Base-by-base conservation (phyloP, 768 basidiomycete genomes). In the Mycena capillaripes region DNA sequence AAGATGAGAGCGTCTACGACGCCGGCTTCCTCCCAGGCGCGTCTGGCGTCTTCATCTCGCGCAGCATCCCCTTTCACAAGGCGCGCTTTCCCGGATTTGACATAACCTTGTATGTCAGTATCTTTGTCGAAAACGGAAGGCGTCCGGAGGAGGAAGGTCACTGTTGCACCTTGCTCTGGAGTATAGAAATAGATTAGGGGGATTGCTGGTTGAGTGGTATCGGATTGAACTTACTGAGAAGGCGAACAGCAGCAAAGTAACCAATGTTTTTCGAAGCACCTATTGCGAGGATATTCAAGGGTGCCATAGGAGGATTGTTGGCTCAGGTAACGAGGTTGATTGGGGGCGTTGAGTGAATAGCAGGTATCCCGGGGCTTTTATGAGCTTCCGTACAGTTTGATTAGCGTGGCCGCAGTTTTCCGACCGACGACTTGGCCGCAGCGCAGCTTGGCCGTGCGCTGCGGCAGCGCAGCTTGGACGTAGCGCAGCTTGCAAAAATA, bases 51-150 rank as follows among this genome's bases (percentile, higher is more conserved):
- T 2, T 82, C 84, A 66, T 84, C 78, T 32, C 85, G 82, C 5
- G 91, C 83, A 0, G 89, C 92, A 73, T 93, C 91, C 6, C 93
- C 92, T 71, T 89, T 84, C 14, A 91, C 76, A 9, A 93, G 79
- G 16, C 79, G 84, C 1, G 89, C 93, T 63, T 85, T 85, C 6
- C 90, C 91, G 0, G 83, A 76, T 56, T 83, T 77, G 57, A 93
- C 75, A 76, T 88, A 86, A 14, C 72, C 69, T 73, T 92, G 88
- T n/a, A 94, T 87, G 2, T 71, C 75, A 27, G 82, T 81, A 73
- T 93, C 89, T 8, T 80, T 72, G 52, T 92, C 90, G 72, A 93
- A 93, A 6, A 85, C 83, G 10, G 81, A 71, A 0, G 86, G 81
- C 21, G 82, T 84, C 32, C 93, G 88, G 42, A 93, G 84, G 17